These are phyloP conservation scores for Solanum infundibuliforme DNA, from an alignment of 257 asterid species.

Conservation along the genomic window DNA sequence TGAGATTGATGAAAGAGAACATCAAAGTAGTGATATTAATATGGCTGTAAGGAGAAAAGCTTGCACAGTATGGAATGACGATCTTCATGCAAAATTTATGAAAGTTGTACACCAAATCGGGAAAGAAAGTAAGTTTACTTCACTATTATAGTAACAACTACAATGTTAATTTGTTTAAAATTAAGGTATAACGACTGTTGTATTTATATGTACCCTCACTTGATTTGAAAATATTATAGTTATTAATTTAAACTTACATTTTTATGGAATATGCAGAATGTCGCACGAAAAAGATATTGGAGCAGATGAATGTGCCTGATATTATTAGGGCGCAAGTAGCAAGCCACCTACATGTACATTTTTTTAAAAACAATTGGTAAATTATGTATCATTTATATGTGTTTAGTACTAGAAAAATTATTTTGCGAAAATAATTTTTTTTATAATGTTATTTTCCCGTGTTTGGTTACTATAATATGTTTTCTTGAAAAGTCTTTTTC, in stretches of 20 bases:
- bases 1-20: too few species aligned
- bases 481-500: background rate
- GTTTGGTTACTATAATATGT: too few species aligned
- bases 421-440: background rate
- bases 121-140: constrained; percentile 14
- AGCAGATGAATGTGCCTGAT: constrained; percentile 15
- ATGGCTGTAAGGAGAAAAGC: too few species aligned
- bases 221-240: background rate
- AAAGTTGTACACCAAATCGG: constrained; percentile 9
- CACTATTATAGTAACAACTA: background rate
- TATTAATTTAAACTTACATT: background rate
- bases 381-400: background rate
- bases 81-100: background rate
- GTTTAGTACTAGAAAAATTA: background rate
- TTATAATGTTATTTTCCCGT: background rate
- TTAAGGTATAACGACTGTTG: background rate
- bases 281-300: constrained; percentile 3
- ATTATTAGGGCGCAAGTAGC: constrained; percentile 25
- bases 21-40: too few species aligned
- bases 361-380: background rate
- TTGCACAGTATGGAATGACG: too few species aligned
- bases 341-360: constrained; percentile 18
- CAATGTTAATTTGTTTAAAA: background rate
- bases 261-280: background rate
- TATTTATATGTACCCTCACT: background rate